Evolutionary conservation across 352 stramenopile genomes (phyloP), one percentile per base, ranked within the genome.

Genomic region (Globisporangium spinosum): DNA sequence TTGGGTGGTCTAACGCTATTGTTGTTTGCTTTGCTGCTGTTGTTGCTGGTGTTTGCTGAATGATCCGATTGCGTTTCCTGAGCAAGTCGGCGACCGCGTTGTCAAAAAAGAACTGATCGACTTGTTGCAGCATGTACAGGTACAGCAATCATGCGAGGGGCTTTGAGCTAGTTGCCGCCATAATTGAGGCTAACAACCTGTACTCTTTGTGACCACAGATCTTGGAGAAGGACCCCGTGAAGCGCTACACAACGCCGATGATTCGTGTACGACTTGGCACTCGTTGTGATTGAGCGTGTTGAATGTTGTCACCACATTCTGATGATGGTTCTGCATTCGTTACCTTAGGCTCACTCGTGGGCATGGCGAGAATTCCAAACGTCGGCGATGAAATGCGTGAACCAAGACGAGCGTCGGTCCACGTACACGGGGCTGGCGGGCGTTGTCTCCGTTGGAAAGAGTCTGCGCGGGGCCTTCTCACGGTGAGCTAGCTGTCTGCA

Each of bases 341-440:
- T 54, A 29, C 0, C 9, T 20, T 27, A 88, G 83, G 82, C 83
- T 13, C 81, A 90, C 67, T 72, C 77, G n/a, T 91, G 78, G 78
- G 83, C 83, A 54, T 91, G 80, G 83, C 75, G 74, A 51, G 83
- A 90, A n/a, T 90, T 90, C 57, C 81, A 91, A 69, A 77, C 80
- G 12, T 84, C 81, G 10, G 78, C 81, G 15, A 78, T 91, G 65
- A 89, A 90, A 62, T 91, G 83, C 56, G 80, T 90, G 65, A 88
- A 73, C 2, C 75, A 90, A 2, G 77, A 88, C 2, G 78, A 77
- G 1, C 69, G 71, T 17, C 76, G 76, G 23, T 56, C 71, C 15
- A 87, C 80, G n/a, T 76, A 78, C 47, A 79, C 77, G 49, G 70
- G 70, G 1, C 58, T 91, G 17, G 75, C 81, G 4, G 62, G 64